Base-by-base conservation (phyloP, 768 basidiomycete genomes). In the Tremella yokohamensis region DNA sequence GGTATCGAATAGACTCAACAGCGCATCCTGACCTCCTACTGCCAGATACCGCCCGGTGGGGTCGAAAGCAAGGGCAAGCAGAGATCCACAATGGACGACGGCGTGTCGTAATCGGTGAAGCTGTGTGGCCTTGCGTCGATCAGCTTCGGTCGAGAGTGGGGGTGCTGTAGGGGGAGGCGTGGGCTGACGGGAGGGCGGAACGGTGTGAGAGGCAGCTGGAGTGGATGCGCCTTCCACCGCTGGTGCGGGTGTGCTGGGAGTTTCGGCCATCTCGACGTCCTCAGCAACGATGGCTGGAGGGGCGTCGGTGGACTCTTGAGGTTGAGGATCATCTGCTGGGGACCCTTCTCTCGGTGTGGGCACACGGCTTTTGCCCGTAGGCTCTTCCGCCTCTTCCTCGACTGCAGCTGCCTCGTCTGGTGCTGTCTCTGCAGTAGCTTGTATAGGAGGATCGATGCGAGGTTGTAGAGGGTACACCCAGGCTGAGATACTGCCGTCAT, bases 11-110 rank as follows among this genome's bases (percentile, higher is more conserved):
- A 72, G 24, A 53, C 65, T 67, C 52, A 72, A 52, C 54, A 72
- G 37, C 16, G 70, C 70, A 47, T 72, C 70, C 48, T 72, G 70
- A n/a, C 70, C 70, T 22, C 70, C 70, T 8, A 69, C 65, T 29
- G 68, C 68, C 9, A 72, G 52, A 47, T 39, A 72, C 29, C 63
- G 61, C 16, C 70, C 70, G 12, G 57, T 48, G 2, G 70, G 70
- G 45, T 69, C 68, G 16, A 69, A 65, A 0, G 60, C 56, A 19
- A 72, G 54, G 40, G 55, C 49, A 1, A 72, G 49, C 22, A 72
- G 52, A 22, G 57, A 57, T 2, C 66, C 68, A 49, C 54, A 58
- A 49, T 69, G 68, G 34, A 61, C 62, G 9, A 69, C 39, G 20
- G 57, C 34, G 54, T 69, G 68, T 38, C 66, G 45, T n/a, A 72